phyloP scores from a whole-genome alignment of 164 flowering plant genomes.

The Vitis labrusca region DNA sequence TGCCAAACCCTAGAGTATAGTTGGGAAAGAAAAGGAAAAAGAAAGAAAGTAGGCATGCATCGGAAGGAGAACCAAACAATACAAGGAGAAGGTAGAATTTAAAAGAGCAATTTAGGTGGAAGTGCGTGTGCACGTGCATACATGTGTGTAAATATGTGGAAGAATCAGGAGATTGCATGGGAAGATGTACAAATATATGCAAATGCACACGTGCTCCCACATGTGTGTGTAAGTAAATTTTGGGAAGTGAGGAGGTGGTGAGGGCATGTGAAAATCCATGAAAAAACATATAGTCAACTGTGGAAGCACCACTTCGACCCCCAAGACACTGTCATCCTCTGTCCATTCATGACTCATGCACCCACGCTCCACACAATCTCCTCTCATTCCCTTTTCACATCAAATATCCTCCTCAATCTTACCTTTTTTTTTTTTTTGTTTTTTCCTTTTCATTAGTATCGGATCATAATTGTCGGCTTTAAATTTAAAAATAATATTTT shows the following conservation, averaged over 20 bases:
- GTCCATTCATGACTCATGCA: slow-evolving; percentile 10
- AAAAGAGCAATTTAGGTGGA: slow-evolving; percentile 25
- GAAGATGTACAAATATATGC: slow-evolving; percentile 24
- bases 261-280: slow-evolving; percentile 24
- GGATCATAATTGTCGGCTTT: no score
- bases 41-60: neutral
- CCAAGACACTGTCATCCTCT: slow-evolving; percentile 9
- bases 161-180: slow-evolving; percentile 18
- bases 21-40: neutral
- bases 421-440: neutral
- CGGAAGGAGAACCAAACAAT: slow-evolving; percentile 17
- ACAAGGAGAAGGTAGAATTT: slow-evolving; percentile 7
- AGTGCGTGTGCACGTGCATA: slow-evolving; percentile 49
- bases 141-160: slow-evolving; percentile 37
- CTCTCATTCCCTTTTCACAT: no score
- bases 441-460: no score
- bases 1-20: no score
- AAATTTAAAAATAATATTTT: no score
- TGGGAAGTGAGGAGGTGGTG: slow-evolving; percentile 6
- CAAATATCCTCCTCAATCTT: neutral
- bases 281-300: slow-evolving; percentile 24
- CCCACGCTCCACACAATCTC: neutral
- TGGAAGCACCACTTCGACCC: neutral
- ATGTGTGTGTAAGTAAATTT: slow-evolving; percentile 38
- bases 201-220: slow-evolving; percentile 47